Evolutionary conservation across 2,329 filamentous ascomycete species (phyloP), one percentile per base, ranked within the genome.

Genomic region (Microdochium bolleyi): DNA sequence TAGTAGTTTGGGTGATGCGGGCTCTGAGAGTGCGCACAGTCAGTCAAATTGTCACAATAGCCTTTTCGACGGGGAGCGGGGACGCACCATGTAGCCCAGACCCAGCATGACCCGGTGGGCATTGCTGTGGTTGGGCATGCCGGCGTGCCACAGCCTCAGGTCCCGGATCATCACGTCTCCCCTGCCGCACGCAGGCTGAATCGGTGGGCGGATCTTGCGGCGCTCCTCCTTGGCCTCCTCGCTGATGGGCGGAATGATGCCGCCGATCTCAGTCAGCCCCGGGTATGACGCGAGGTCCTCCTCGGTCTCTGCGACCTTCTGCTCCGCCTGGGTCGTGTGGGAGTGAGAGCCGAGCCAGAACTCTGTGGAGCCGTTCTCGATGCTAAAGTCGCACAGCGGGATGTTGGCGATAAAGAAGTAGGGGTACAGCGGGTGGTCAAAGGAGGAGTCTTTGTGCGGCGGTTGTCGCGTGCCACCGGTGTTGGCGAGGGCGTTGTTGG

Each of bases 341-440:
- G 62, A 63, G 55, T 71, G 67, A n/a, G 67, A 66, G 2, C 69
- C 70, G 7, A 71, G 65, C 69, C 68, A 72, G 58, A 72, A 71
- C 57, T 71, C 69, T 2, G 69, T 72, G 1, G 67, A 59, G 24
- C 70, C 69, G 51, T 66, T 72, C 22, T 55, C 61, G 2, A 54
- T 50, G 46, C 56, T 62, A 59, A 71, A 70, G 53, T 65, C 57
- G 54, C 62, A 65, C n/a, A 71, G 62, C 3, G 69, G 67, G 9
- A 70, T 57, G 54, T 71, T 72, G 56, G 68, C 68, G 53, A 71
- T 69, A 38, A 70, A 62, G 58, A 62, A 69, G 60, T 69, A 71
- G 2, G 69, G 70, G 49, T 53, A 63, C 50, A 61, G 59, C 16
- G 68, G 70, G 56, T 71, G 68, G 49, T 55, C 61, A 56, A 67